Evolutionary conservation across 129 eudicot genomes (phyloP).

Genomic region (Flaveria brownii): DNA sequence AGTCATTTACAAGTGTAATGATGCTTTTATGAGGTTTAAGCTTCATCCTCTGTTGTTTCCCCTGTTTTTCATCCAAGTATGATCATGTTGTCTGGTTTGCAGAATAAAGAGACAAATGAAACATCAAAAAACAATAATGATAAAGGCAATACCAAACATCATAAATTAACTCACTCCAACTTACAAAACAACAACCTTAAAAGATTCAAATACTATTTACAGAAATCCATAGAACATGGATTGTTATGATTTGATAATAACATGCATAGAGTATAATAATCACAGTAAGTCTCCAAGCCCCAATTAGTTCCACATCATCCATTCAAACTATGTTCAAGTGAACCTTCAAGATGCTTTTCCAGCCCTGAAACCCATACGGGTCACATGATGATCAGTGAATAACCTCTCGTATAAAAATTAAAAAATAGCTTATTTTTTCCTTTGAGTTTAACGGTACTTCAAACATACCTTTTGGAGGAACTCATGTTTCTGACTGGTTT

Average conservation of each 20-base stretch:
- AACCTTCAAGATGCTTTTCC: conserved; percentile 31
- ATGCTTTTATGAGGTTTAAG: conserved; percentile 14
- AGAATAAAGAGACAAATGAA: neutral
- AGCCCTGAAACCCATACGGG: conserved; percentile 28
- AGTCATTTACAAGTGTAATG: conserved; percentile 22
- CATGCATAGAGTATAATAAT: conserved; percentile 28
- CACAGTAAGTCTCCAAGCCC: conserved; percentile 31
- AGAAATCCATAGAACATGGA: conserved; percentile 2
- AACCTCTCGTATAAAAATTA: neutral
- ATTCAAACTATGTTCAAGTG: conserved; percentile 25
- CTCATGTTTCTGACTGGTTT: conserved; percentile 39
- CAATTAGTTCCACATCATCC: neutral
- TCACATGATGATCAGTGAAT: conserved; percentile 10
- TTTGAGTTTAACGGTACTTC: neutral
- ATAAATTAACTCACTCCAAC: conserved; percentile 16
- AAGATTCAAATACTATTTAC: conserved; percentile 11
- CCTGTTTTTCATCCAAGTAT: conserved; percentile 3
- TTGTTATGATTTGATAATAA: conserved; percentile 10
- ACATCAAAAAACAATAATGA: neutral
- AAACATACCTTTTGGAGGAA: conserved; percentile 49
- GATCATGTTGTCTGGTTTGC: conserved; percentile 2
- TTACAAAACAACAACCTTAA: conserved; percentile 28
- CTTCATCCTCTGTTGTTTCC: conserved; percentile 14
- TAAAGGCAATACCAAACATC: neutral
- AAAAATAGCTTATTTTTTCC: neutral